phyloP scores from a whole-genome alignment of 352 stramenopile genomes.

The Pythium scleroteichum region DNA sequence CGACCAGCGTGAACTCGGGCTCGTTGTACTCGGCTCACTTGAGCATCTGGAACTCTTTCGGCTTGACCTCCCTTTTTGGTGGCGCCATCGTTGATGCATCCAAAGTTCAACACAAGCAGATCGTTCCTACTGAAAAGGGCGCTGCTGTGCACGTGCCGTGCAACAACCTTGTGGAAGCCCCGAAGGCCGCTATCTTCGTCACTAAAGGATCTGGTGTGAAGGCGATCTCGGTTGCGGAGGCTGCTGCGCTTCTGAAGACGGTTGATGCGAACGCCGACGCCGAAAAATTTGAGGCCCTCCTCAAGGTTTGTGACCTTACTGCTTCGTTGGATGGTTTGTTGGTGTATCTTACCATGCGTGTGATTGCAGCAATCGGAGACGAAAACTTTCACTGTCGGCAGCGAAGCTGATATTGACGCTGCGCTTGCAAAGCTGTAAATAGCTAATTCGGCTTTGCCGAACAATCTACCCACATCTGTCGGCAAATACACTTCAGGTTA shows the following conservation, averaged over 20 bases:
- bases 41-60: constrained; percentile 70
- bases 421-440: constrained; percentile 67
- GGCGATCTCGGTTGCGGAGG: constrained; percentile 57
- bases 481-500: constrained; percentile 27
- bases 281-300: constrained; percentile 66
- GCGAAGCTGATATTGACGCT: constrained; percentile 55
- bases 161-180: constrained; percentile 75
- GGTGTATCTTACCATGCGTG: no score
- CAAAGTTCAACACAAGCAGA: constrained; percentile 62
- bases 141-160: constrained; percentile 68
- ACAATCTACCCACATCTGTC: not conserved
- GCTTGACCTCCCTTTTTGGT: constrained; percentile 72
- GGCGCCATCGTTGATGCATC: constrained; percentile 57
- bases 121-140: constrained; percentile 46
- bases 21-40: constrained; percentile 67
- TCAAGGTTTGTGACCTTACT: constrained; percentile 35
- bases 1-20: constrained; percentile 61
- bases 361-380: constrained; percentile 48
- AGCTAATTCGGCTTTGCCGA: not conserved
- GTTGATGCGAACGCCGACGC: constrained; percentile 46
- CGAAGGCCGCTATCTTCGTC: constrained; percentile 64
- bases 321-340: not conserved
- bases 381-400: constrained; percentile 68
- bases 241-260: constrained; percentile 47
- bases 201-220: constrained; percentile 62